Percentiles rank a stretch among this genome's conserved stretches.
These are phyloP conservation scores for Martiniozyma abietophila DNA, from an alignment of 805 yeast species.

Conservation along the genomic window DNA sequence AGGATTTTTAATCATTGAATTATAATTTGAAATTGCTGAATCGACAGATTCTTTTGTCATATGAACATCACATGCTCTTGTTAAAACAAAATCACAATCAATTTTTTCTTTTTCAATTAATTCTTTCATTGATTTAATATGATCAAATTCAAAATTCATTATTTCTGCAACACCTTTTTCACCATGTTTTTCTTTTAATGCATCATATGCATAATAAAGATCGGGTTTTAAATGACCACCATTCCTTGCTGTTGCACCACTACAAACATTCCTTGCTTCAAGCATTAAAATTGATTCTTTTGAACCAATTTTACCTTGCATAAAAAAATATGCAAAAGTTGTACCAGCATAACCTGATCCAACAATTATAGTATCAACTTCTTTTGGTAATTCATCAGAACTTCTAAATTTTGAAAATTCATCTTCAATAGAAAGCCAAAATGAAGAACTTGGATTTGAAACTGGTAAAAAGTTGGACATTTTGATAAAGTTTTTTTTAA, in stretches of 20 bases:
- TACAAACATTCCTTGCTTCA: slow-evolving; percentile 34
- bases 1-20: slow-evolving; percentile 20
- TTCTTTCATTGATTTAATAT: slow-evolving; percentile 25
- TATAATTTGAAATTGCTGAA: slow-evolving; percentile 20
- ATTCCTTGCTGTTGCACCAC: slow-evolving; percentile 38
- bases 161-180: slow-evolving; percentile 27
- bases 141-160: slow-evolving; percentile 30
- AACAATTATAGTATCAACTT: slow-evolving; percentile 31
- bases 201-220: slow-evolving; percentile 14
- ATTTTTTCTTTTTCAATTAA: slow-evolving; percentile 26
- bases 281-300: slow-evolving; percentile 19
- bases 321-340: slow-evolving; percentile 28
- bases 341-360: slow-evolving; percentile 40
- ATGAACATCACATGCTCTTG: slow-evolving; percentile 25
- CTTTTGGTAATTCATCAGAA: slow-evolving; percentile 24
- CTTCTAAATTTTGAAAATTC: slow-evolving; percentile 14
- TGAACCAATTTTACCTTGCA: slow-evolving; percentile 12
- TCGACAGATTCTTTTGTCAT: slow-evolving; percentile 11
- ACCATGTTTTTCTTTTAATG: slow-evolving; percentile 17
- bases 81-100: slow-evolving; percentile 25
- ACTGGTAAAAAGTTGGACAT: slow-evolving; percentile 13
- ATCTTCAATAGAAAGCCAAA: slow-evolving; percentile 19
- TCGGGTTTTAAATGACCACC: slow-evolving; percentile 41
- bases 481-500: too few relatives aligned
- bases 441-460: slow-evolving; percentile 15